phyloP scores from a whole-genome alignment of 176 grass and related monocot genomes.

The Ananas comosus region DNA sequence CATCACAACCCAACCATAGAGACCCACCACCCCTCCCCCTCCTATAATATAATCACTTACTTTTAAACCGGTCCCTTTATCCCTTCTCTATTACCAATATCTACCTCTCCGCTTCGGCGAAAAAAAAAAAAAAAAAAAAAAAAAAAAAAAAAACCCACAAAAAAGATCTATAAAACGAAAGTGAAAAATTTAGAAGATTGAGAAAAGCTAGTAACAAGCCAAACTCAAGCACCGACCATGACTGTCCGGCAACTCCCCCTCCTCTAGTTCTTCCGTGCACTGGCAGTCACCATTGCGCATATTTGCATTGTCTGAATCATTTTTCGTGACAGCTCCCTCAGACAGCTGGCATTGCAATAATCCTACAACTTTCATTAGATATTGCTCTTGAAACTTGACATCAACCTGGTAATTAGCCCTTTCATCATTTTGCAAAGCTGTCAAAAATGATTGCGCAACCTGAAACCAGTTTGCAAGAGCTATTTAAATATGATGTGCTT shows the following conservation, averaged over 20 bases:
- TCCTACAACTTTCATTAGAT: conserved; percentile 82
- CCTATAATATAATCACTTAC: too few relatives aligned
- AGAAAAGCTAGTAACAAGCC: too few relatives aligned
- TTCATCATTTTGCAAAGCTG: conserved; percentile 91
- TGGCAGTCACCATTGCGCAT: conserved; percentile 35
- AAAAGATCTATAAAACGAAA: too few relatives aligned
- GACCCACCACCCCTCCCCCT: too few relatives aligned
- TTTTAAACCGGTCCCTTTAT: too few relatives aligned
- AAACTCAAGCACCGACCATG: conserved; percentile 69
- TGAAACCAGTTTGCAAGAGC: conserved; percentile 30
- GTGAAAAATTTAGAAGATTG: too few relatives aligned
- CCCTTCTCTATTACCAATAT: too few relatives aligned
- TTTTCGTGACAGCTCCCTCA: conserved; percentile 64
- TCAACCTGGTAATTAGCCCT: conserved; percentile 96
- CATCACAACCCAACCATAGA: too few relatives aligned
- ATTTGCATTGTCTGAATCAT: conserved; percentile 34
- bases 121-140: too few relatives aligned
- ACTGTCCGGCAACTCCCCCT: conserved; percentile 86
- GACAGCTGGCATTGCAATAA: conserved; percentile 78
- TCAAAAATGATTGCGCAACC: conserved; percentile 92
- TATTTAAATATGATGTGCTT: neutral
- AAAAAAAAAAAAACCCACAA: too few relatives aligned
- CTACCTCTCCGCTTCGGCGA: too few relatives aligned
- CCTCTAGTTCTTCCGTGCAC: conserved; percentile 68
- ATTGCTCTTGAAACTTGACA: conserved; percentile 95